These are phyloP conservation scores for Halteria grandinella DNA, from an alignment of 73 alveolate species.

Conservation along the genomic window DNA sequence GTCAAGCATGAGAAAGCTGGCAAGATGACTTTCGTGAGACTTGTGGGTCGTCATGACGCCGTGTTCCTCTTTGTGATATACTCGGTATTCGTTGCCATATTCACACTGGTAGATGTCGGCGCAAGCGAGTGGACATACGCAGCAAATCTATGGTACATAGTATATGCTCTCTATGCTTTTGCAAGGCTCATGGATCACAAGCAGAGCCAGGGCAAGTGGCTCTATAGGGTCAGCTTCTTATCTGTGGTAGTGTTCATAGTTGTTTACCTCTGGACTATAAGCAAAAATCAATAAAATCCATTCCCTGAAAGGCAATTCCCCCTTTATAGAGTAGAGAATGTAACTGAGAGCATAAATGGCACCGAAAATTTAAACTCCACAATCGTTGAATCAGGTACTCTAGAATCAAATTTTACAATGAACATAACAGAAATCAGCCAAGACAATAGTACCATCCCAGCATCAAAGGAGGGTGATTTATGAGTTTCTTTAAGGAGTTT, in stretches of 20 bases:
- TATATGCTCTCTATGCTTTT: constrained; percentile 36
- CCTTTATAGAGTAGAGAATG: too few species aligned
- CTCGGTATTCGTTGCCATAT: constrained; percentile 10
- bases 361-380: too few species aligned
- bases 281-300: constrained; percentile 3
- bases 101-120: constrained; percentile 46
- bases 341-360: too few species aligned
- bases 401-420: too few species aligned
- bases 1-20: constrained; percentile 29
- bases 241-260: neutral
- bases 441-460: too few species aligned
- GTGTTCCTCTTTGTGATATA: constrained; percentile 47
- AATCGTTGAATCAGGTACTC: too few species aligned
- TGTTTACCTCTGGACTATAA: constrained; percentile 9
- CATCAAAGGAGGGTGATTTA: too few species aligned
- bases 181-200: constrained; percentile 55
- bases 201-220: too few species aligned
- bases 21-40: constrained; percentile 27
- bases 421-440: too few species aligned
- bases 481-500: too few species aligned
- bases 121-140: constrained; percentile 7
- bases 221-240: too few species aligned
- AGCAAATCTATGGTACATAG: constrained; percentile 28
- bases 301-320: constrained; percentile 49
- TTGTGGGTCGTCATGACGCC: constrained; percentile 60